Percentiles rank a stretch among this genome's conserved stretches.
These are phyloP conservation scores for Fusarium sp. DNA, from an alignment of 2,329 filamentous ascomycete species.

Conservation along the genomic window DNA sequence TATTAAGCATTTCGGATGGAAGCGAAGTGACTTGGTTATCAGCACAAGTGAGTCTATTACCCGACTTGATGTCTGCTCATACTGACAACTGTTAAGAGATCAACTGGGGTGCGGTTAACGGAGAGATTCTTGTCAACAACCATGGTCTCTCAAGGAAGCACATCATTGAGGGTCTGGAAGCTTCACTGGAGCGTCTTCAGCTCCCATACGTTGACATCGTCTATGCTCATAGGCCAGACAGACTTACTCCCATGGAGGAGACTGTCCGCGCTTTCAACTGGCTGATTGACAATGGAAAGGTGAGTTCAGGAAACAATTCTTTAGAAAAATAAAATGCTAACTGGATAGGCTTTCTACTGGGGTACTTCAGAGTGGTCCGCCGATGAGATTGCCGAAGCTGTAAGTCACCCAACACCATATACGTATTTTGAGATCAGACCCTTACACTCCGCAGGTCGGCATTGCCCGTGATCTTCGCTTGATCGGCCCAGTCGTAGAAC, in stretches of 20 bases:
- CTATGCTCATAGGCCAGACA: slow-evolving; percentile 76
- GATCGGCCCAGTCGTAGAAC: slow-evolving; percentile 73
- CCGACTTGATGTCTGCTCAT: accelerated
- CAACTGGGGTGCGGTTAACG: slow-evolving; percentile 72
- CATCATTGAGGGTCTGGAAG: slow-evolving; percentile 66
- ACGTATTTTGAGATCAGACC: accelerated
- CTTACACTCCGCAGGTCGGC: slow-evolving; percentile 53
- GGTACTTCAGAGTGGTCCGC: slow-evolving; percentile 71
- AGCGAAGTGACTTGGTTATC: slow-evolving; percentile 69
- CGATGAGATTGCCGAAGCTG: slow-evolving; percentile 72
- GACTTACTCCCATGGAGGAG: slow-evolving; percentile 76
- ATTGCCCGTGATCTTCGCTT: slow-evolving; percentile 69
- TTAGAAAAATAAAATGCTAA: not conserved
- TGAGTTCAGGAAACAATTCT: too few relatives aligned
- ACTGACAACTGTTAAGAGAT: slow-evolving; percentile 55
- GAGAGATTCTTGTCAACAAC: slow-evolving; percentile 72
- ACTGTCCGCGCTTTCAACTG: slow-evolving; percentile 77
- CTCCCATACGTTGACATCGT: slow-evolving; percentile 74
- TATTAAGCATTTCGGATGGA: slow-evolving; percentile 70
- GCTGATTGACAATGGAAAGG: slow-evolving; percentile 73
- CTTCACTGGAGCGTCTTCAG: slow-evolving; percentile 66
- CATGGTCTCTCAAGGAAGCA: slow-evolving; percentile 75
- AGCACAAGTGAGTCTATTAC: slow-evolving; percentile 58
- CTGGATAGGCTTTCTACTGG: slow-evolving; percentile 70
- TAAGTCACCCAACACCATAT: slow-evolving; percentile 13